Evolutionary conservation across 2,329 filamentous ascomycete genomes (phyloP), one percentile per base, ranked within the genome.

Genomic region (Alternaria hordeiaustralica): DNA sequence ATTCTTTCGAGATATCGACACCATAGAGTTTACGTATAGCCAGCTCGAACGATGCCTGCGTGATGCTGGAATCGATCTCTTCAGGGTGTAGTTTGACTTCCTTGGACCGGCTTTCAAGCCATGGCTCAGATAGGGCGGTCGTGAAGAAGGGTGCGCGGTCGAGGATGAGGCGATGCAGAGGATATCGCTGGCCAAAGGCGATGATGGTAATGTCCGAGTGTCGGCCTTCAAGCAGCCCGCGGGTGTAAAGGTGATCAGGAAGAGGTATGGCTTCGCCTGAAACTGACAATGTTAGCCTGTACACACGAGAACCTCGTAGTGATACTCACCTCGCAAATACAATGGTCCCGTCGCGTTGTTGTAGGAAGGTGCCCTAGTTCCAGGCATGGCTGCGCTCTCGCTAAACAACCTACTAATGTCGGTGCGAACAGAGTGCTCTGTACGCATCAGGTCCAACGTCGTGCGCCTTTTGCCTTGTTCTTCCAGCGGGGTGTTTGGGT

Each of bases 121-220:
- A 88, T n/a, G 85, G 84, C 36, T 84, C 85, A 0, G 84, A 86
- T 23, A 87, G 78, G 13, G 85, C 85, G 13, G 82, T 84, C 3
- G 82, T 81, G 73, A 88, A 88, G 80, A 87, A 87, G 0, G 85
- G 85, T 5, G 86, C 84, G 55, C 84, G 83, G 70, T 87, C 86
- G 20, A 87, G 83, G 20, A 87, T 81, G 9, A 87, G 76, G 18
- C 86, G 84, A 69, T 87, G 86, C 7, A 87, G 79, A 61, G 80
- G 81, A 73, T 87, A 87, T 51, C 78, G 77, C 46, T 83, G 82
- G 10, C 82, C 83, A 69, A 87, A 87, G 1, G 85, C 86, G 59
- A 83, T 77, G 54, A 87, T 75, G 21, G 83, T 83, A 55, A 87
- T 87, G 67, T 87, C 86, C 0, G 84, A 86, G 65, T 87, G 85